A percentile compares a stretch with the other conserved stretches of the same genome.
Evolutionary conservation across 805 yeast genomes (phyloP).

Genomic region (Ogataea trehalophila): DNA sequence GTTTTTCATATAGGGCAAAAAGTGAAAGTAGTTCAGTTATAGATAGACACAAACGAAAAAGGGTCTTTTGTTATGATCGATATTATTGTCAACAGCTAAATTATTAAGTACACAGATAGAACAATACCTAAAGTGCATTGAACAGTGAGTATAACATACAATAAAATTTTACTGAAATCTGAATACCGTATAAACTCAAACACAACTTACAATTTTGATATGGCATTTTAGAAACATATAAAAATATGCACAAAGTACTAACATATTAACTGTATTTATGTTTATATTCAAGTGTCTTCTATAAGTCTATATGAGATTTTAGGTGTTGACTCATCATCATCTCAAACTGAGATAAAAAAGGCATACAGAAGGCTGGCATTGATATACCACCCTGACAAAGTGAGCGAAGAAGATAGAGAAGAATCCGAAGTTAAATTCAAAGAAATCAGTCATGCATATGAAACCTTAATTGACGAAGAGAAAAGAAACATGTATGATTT

Average conservation of each 20-base stretch:
- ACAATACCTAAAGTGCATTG: too few relatives aligned
- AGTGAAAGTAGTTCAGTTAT: too few relatives aligned
- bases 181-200: too few relatives aligned
- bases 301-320: constrained; percentile 54
- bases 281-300: constrained; percentile 4
- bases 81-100: too few relatives aligned
- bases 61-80: too few relatives aligned
- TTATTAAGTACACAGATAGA: too few relatives aligned
- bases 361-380: constrained; percentile 86
- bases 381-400: constrained; percentile 87
- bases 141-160: too few relatives aligned
- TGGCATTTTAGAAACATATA: not conserved
- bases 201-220: too few relatives aligned
- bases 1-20: too few relatives aligned
- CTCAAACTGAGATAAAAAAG: constrained; percentile 67
- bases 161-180: too few relatives aligned
- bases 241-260: not conserved
- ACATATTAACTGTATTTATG: too few relatives aligned
- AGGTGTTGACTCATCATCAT: constrained; percentile 63
- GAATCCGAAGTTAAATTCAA: constrained; percentile 77
- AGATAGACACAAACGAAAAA: too few relatives aligned
- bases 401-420: constrained; percentile 51
- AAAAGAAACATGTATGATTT: constrained; percentile 55
- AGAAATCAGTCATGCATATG: constrained; percentile 83
- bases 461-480: constrained; percentile 66